Conservation (phyloP, 805 yeast species). For the Cyberlindnera veronae region DNA sequence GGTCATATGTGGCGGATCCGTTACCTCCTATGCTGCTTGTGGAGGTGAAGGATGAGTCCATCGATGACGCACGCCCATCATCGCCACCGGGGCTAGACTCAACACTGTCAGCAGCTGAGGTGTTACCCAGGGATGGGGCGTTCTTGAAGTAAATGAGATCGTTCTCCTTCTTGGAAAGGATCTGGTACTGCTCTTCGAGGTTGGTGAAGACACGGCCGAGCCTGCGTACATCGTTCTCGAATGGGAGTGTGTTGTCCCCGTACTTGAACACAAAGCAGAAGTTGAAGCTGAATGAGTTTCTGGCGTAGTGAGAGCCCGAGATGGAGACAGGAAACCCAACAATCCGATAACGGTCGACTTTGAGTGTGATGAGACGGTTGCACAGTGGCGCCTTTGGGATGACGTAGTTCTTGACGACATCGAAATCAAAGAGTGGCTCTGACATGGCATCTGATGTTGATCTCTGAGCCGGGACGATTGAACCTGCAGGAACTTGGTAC, state of each 20-base stretch:
- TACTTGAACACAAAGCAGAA: conserved; percentile 88
- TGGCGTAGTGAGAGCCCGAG: conserved; percentile 67
- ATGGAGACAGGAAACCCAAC: conserved; percentile 89
- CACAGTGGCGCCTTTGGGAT: conserved; percentile 94
- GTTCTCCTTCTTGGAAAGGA: conserved; percentile 55
- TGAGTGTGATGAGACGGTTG: conserved; percentile 71
- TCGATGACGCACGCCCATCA: conserved; percentile 17
- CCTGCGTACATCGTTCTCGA: conserved; percentile 79
- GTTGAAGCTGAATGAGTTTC: conserved; percentile 91
- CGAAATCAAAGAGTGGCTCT: conserved; percentile 65
- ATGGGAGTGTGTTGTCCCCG: conserved; percentile 77
- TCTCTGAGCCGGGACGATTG: conserved; percentile 40
- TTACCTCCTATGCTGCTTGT: conserved; percentile 8
- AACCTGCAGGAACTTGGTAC: conserved; percentile 84
- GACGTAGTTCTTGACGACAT: conserved; percentile 80
- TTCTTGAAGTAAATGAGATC: conserved; percentile 35
- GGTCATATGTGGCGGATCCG: conserved; percentile 25
- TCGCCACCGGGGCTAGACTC: conserved; percentile 8
- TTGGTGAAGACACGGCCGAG: conserved; percentile 87
- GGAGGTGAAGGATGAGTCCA: conserved; percentile 17
- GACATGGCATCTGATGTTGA: conserved; percentile 30
- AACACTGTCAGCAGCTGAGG: conserved; percentile 5
- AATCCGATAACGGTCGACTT: conserved; percentile 65
- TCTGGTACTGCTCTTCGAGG: conserved; percentile 82
- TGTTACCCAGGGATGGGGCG: neutral